A percentile compares a stretch with the other conserved stretches of the same genome.
Evolutionary conservation across 2,329 filamentous ascomycete genomes (phyloP).

Genomic region (Chaetomium sp.): DNA sequence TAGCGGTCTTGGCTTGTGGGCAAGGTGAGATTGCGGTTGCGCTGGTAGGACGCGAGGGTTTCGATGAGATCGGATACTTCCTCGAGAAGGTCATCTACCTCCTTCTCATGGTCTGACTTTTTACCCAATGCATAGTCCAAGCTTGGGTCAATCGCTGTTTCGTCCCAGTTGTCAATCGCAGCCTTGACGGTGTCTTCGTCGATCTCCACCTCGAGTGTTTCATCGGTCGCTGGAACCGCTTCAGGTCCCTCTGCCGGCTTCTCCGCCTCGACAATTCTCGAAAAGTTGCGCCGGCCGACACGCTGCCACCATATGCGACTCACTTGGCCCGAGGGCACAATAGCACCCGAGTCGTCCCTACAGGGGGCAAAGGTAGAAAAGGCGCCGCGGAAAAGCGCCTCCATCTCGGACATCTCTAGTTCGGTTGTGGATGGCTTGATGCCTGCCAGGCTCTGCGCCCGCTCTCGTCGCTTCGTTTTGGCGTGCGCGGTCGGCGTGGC

Average conservation of each 20-base stretch:
- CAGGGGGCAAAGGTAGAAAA: slow-evolving; percentile 76
- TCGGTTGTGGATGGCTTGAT: slow-evolving; percentile 51
- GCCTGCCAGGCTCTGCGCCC: slow-evolving; percentile 60
- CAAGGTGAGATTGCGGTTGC: slow-evolving; percentile 66
- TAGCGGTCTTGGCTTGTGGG: slow-evolving; percentile 57
- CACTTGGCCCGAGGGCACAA: slow-evolving; percentile 61
- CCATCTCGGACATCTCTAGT: slow-evolving; percentile 59
- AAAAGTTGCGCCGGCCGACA: slow-evolving; percentile 58
- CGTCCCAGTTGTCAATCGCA: slow-evolving; percentile 53
- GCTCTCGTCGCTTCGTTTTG: slow-evolving; percentile 62
- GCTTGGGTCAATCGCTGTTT: slow-evolving; percentile 50
- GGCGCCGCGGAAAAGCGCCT: slow-evolving; percentile 66
- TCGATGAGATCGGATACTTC: slow-evolving; percentile 72
- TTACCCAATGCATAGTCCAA: slow-evolving; percentile 47
- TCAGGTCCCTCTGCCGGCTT: slow-evolving; percentile 33
- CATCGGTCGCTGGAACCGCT: slow-evolving; percentile 29
- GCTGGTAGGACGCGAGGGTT: slow-evolving; percentile 70
- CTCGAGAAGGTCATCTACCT: slow-evolving; percentile 61
- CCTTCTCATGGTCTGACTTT: slow-evolving; percentile 50
- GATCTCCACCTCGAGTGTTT: slow-evolving; percentile 33
- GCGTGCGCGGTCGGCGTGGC: slow-evolving; percentile 49
- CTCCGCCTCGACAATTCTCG: slow-evolving; percentile 54
- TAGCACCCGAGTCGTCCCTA: slow-evolving; percentile 64
- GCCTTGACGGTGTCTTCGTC: slow-evolving; percentile 49
- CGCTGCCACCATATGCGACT: slow-evolving; percentile 73